These are phyloP conservation scores for Aspergillus bombycis DNA, from an alignment of 2,329 filamentous ascomycete genomes.

Conservation along the genomic window DNA sequence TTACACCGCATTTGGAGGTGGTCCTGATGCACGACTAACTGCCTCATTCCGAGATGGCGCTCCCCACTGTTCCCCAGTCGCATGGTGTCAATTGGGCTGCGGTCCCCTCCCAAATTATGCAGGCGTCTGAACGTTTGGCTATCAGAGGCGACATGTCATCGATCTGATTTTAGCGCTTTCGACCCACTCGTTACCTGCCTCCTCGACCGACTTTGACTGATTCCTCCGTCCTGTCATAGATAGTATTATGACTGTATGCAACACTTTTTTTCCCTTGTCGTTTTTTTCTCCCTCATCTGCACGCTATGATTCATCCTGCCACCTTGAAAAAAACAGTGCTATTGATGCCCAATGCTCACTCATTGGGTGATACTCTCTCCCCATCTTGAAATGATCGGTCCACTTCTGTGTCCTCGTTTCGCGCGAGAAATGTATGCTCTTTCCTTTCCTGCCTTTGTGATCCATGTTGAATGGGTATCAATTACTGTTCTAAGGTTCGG, in stretches of 20 bases:
- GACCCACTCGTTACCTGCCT: constrained; percentile 21
- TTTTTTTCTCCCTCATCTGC: constrained; percentile 16
- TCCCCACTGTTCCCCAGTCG: constrained; percentile 24
- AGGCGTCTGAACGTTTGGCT: constrained; percentile 24
- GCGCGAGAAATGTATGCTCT: constrained; percentile 18
- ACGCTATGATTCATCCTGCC: constrained; percentile 21
- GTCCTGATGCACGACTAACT: constrained; percentile 26
- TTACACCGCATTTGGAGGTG: constrained; percentile 23
- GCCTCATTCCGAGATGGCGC: constrained; percentile 25
- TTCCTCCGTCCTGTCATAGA: neutral
- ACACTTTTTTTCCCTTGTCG: constrained; percentile 16
- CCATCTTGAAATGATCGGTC: constrained; percentile 15
- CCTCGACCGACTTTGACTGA: constrained; percentile 10
- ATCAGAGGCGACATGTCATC: constrained; percentile 30
- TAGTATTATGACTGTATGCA: constrained; percentile 1
- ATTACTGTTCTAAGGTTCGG: constrained; percentile 27
- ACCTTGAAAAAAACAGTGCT: constrained; percentile 19
- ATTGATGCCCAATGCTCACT: constrained; percentile 31
- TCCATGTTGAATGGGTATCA: constrained; percentile 26
- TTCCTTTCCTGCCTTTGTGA: constrained; percentile 17
- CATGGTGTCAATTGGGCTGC: constrained; percentile 22
- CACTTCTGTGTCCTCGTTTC: constrained; percentile 16
- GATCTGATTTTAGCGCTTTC: constrained; percentile 22
- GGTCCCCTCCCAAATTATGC: constrained; percentile 23
- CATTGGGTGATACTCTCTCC: constrained; percentile 16